Conservation (phyloP, 306 rosid genomes). For the Vigna angularis region DNA sequence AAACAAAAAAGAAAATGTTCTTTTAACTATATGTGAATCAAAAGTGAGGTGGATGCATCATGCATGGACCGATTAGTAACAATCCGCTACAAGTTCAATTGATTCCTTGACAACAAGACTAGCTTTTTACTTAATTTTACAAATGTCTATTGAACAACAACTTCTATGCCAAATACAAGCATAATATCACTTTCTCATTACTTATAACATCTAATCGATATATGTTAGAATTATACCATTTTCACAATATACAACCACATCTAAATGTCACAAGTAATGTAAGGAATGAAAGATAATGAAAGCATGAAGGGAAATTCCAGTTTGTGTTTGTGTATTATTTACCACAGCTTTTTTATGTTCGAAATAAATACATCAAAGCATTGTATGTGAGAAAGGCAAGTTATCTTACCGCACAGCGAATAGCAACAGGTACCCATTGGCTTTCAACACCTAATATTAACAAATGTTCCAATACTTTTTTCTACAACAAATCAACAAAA, state of each 20-base stretch:
- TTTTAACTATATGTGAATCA: slow-evolving; percentile 10
- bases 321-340: background rate
- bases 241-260: background rate
- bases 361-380: slow-evolving; percentile 5
- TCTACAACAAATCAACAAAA: slow-evolving; percentile 55
- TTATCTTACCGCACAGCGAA: slow-evolving; percentile 74
- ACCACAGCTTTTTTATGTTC: background rate
- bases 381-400: slow-evolving; percentile 14
- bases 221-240: too few relatives aligned
- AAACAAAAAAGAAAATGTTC: slow-evolving; percentile 19
- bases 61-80: background rate
- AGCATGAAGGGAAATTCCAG: background rate
- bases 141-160: too few relatives aligned
- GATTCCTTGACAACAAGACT: slow-evolving; percentile 9
- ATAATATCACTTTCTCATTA: background rate
- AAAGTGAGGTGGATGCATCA: slow-evolving; percentile 18
- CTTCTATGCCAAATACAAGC: too few relatives aligned
- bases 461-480: slow-evolving; percentile 79
- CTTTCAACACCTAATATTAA: slow-evolving; percentile 83
- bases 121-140: background rate
- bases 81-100: background rate
- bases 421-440: slow-evolving; percentile 89
- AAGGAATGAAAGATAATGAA: slow-evolving; percentile 13
- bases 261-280: background rate
- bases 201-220: background rate